Percentiles rank a stretch among this genome's conserved stretches.
These are phyloP conservation scores for Agarophyton chilense DNA, from an alignment of 23 red algal species.

Conservation along the genomic window DNA sequence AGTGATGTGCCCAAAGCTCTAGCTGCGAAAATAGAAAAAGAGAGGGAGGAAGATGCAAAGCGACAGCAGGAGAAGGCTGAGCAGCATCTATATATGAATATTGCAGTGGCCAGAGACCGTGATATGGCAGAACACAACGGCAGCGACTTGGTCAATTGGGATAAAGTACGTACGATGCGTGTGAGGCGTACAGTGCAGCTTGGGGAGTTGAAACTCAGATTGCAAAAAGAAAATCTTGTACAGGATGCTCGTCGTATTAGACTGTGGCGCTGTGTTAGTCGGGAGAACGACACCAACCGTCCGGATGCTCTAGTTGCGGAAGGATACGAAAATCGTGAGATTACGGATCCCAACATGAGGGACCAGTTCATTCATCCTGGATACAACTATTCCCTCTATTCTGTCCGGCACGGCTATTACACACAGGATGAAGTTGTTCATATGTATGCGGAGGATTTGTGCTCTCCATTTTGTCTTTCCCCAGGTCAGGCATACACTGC, in stretches of 20 bases:
- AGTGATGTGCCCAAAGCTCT: slow-evolving; percentile 78
- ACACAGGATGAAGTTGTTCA: slow-evolving; percentile 61
- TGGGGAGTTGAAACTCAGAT: slow-evolving; percentile 71
- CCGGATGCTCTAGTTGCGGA: slow-evolving; percentile 79
- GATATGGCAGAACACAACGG: slow-evolving; percentile 67
- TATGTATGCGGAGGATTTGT: slow-evolving; percentile 76
- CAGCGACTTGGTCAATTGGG: slow-evolving; percentile 75
- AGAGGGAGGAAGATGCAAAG: slow-evolving; percentile 85
- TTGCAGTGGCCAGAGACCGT: slow-evolving; percentile 66
- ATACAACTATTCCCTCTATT: slow-evolving; percentile 37
- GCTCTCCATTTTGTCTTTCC: slow-evolving; percentile 35
- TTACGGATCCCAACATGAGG: slow-evolving; percentile 59
- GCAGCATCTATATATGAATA: slow-evolving; percentile 88
- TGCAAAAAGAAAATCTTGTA: slow-evolving; percentile 67
- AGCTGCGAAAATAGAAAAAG: slow-evolving; percentile 72
- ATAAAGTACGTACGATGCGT: slow-evolving; percentile 55
- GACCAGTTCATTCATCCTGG: slow-evolving; percentile 49
- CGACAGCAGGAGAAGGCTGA: slow-evolving; percentile 73
- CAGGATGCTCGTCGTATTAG: slow-evolving; percentile 51
- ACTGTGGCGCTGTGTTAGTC: slow-evolving; percentile 76
- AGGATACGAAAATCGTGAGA: slow-evolving; percentile 63
- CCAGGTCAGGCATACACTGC: slow-evolving; percentile 38
- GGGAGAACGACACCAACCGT: slow-evolving; percentile 78
- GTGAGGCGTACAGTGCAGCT: slow-evolving; percentile 62
- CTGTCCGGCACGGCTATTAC: slow-evolving; percentile 49